Evolutionary conservation across 345 rosid genomes (phyloP).

Genomic region (Alliaria petiolata): DNA sequence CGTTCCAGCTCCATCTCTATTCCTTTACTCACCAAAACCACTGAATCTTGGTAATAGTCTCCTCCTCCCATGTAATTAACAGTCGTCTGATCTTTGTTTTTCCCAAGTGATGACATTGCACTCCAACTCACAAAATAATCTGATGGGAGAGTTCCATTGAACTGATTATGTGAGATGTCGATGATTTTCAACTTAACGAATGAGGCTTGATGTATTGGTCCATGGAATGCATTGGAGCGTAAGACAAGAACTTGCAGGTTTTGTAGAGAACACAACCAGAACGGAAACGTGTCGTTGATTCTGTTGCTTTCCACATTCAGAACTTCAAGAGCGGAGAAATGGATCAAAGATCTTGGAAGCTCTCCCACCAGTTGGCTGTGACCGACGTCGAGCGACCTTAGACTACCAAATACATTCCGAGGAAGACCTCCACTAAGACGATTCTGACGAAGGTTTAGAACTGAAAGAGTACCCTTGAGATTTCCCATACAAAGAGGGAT

Average conservation of each 20-base stretch:
- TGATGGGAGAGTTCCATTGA: background rate
- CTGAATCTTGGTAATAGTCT: background rate
- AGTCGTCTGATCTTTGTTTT: background rate
- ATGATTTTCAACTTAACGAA: background rate
- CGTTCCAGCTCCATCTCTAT: background rate
- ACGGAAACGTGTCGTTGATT: background rate
- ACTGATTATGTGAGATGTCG: background rate
- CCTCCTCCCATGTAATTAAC: background rate
- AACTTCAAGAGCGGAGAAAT: background rate
- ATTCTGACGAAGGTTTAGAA: background rate
- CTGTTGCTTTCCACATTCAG: constrained; percentile 2
- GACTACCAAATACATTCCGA: background rate
- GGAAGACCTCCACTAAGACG: background rate
- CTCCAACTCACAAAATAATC: background rate
- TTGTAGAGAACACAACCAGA: background rate
- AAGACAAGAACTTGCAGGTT: background rate
- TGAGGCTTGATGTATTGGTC: background rate
- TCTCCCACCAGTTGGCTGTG: constrained; percentile 25
- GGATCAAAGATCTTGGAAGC: background rate
- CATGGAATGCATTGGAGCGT: background rate
- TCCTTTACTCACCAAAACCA: background rate
- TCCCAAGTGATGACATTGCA: background rate
- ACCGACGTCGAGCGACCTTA: constrained; percentile 12
- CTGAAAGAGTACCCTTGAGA: background rate
- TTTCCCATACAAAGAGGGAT: background rate